A percentile compares a stretch with the other conserved stretches of the same genome.
Conservation (phyloP, 1,139 yeast genomes). For the Suhomyces yuchorum region DNA sequence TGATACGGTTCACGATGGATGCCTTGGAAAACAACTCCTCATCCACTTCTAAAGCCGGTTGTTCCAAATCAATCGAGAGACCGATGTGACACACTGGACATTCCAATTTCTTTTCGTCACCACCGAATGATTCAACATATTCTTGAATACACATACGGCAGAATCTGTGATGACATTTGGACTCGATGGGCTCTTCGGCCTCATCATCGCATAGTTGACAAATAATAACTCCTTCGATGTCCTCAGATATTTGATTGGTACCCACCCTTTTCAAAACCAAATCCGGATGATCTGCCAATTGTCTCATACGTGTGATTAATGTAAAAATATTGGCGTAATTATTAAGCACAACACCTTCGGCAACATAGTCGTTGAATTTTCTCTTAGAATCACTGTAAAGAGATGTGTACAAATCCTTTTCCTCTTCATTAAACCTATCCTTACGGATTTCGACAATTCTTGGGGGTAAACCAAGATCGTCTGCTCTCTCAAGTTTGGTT, state of each 20-base stretch:
- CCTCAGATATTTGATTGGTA: slow-evolving; percentile 37
- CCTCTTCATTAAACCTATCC: slow-evolving; percentile 90
- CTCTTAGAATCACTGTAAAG: slow-evolving; percentile 85
- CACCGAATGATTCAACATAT: slow-evolving; percentile 83
- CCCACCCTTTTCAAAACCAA: slow-evolving; percentile 75
- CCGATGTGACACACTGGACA: slow-evolving; percentile 98
- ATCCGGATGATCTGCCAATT: slow-evolving; percentile 97
- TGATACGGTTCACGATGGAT: slow-evolving; percentile 86
- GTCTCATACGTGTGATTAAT: slow-evolving; percentile 94
- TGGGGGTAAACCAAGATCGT: slow-evolving; percentile 95
- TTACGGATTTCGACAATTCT: slow-evolving; percentile 84
- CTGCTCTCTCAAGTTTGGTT: slow-evolving; percentile 94
- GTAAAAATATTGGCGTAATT: slow-evolving; percentile 97
- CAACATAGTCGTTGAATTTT: slow-evolving; percentile 83
- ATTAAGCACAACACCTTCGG: slow-evolving; percentile 91
- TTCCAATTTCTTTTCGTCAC: slow-evolving; percentile 54
- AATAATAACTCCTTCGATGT: slow-evolving; percentile 64
- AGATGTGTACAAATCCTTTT: slow-evolving; percentile 85
- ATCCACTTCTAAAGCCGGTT: slow-evolving; percentile 81
- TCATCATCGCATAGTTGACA: slow-evolving; percentile 96
- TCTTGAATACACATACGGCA: slow-evolving; percentile 92
- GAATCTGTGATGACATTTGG: slow-evolving; percentile 89
- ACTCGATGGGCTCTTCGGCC: slow-evolving; percentile 95
- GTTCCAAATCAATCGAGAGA: slow-evolving; percentile 83
- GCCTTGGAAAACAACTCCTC: slow-evolving; percentile 66